Evolutionary conservation across 163 green algal genomes (phyloP).

Genomic region (Trebouxia gelatinosa): DNA sequence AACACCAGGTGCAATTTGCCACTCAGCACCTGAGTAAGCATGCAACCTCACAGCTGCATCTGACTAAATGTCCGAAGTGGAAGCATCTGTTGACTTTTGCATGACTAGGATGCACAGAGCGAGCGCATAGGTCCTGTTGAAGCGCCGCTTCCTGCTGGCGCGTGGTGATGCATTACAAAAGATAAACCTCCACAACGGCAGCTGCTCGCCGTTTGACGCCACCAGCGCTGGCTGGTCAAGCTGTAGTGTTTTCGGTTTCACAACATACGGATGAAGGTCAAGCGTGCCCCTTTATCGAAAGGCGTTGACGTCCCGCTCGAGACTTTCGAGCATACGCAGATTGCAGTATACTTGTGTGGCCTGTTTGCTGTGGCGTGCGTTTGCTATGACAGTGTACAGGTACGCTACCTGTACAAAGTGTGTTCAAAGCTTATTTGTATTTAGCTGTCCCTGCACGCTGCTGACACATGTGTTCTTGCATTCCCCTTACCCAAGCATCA

Average conservation of each 20-base stretch:
- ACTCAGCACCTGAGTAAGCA: too few species aligned
- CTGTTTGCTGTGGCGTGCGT: slow-evolving; percentile 38
- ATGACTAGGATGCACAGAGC: too few species aligned
- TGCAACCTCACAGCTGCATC: too few species aligned
- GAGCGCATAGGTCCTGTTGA: too few species aligned
- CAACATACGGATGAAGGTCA: slow-evolving; percentile 4
- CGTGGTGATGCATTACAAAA: too few species aligned
- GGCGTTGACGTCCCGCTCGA: background rate
- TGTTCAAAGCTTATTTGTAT: background rate
- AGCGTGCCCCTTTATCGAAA: background rate
- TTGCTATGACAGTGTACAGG: slow-evolving; percentile 53
- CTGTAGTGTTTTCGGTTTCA: background rate
- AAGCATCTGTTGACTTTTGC: too few species aligned
- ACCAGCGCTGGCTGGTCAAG: too few species aligned
- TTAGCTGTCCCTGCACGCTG: background rate
- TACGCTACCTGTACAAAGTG: background rate
- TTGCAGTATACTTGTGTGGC: slow-evolving; percentile 16
- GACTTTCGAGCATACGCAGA: slow-evolving; percentile 17
- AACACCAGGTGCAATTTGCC: too few species aligned
- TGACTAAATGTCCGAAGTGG: too few species aligned
- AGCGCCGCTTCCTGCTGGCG: too few species aligned
- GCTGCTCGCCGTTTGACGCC: too few species aligned
- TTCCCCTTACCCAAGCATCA: background rate
- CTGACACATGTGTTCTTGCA: background rate
- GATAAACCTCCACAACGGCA: too few species aligned